Evolutionary conservation across 768 basidiomycete species (phyloP), one percentile per base, ranked within the genome.

Genomic region (Obba rivulosa): DNA sequence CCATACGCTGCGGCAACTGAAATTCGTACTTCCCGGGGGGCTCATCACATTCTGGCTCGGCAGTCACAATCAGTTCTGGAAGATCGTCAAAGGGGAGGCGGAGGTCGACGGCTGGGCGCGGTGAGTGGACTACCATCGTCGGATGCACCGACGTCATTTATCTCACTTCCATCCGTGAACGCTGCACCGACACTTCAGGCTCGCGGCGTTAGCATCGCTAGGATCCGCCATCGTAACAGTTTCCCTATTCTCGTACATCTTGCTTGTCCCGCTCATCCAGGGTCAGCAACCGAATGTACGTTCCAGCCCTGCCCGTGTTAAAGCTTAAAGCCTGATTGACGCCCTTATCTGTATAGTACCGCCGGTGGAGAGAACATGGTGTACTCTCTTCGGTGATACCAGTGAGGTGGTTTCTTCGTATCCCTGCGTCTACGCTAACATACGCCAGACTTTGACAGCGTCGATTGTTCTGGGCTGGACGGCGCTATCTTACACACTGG

Each of bases 391-490:
- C 72, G 2, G 77, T 85, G 8, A 85, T 89, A 54, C 87, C 85
- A 24, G 77, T 70, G 39, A 18, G 65, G 54, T 14, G 25, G 41
- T 17, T 39, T 45, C 38, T n/a, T 9, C 11, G 17, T 31, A 41
- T 45, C 3, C 25, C 22, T 14, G 3, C 20, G 36, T 36, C 37
- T 8, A 21, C 37, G 9, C 11, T 16, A 8, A 13, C 25, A 9
- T 25, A 4, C 4, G n/a, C 20, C 45, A 70, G 69, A 53, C 79
- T 17, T 60, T 90, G 50, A 89, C 87, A 9, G 67, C 72, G 1
- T 80, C 83, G 1, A 88, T 85, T 50, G 77, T 89, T 20, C 57
- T 76, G 20, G 87, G 87, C 0, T 88, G 84, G 81, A 70, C 81
- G 18, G 61, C 80, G 17, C 72, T 84, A 23, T 73, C 76, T 10